phyloP scores from a whole-genome alignment of 495 filamentous ascomycete species.

The Cetradonia linearis region DNA sequence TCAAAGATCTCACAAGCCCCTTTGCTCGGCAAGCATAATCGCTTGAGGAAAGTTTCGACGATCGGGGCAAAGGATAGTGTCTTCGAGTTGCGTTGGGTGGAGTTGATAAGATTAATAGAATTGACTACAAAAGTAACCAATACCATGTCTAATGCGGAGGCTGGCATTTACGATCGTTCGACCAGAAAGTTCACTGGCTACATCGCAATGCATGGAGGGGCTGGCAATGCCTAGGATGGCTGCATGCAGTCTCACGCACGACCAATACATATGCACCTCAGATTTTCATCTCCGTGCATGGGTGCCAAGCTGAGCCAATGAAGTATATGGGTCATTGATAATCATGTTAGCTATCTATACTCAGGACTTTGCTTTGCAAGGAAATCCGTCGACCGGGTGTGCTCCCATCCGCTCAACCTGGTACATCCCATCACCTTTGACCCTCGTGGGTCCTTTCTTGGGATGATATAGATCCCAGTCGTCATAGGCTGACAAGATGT shows the following conservation, averaged over 20 bases:
- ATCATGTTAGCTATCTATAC: not conserved
- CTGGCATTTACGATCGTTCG: too few species aligned
- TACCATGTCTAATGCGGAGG: too few species aligned
- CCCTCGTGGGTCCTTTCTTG: constrained; percentile 2
- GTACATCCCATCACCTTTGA: constrained; percentile 23
- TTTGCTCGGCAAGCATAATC: constrained; percentile 5
- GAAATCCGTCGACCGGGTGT: constrained; percentile 20
- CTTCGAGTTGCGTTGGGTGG: constrained; percentile 32
- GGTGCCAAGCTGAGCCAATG: too few species aligned
- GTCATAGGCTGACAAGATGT: constrained; percentile 37
- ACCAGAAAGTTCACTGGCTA: too few species aligned
- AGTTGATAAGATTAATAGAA: constrained; percentile 31
- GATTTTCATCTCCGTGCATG: too few species aligned
- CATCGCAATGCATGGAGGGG: too few species aligned
- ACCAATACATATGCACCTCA: too few species aligned
- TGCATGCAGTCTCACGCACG: too few species aligned
- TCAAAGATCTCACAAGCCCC: not conserved
- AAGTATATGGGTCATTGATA: too few species aligned
- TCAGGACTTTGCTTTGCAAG: constrained; percentile 5
- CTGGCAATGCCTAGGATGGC: too few species aligned
- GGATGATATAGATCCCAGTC: constrained; percentile 21
- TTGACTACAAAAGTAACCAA: constrained; percentile 35
- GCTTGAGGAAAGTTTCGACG: constrained; percentile 16
- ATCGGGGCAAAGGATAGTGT: constrained; percentile 34
- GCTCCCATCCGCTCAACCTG: constrained; percentile 16